These are phyloP conservation scores for Pseudofabraea citricarpa DNA, from an alignment of 2,329 filamentous ascomycete genomes.

Conservation along the genomic window DNA sequence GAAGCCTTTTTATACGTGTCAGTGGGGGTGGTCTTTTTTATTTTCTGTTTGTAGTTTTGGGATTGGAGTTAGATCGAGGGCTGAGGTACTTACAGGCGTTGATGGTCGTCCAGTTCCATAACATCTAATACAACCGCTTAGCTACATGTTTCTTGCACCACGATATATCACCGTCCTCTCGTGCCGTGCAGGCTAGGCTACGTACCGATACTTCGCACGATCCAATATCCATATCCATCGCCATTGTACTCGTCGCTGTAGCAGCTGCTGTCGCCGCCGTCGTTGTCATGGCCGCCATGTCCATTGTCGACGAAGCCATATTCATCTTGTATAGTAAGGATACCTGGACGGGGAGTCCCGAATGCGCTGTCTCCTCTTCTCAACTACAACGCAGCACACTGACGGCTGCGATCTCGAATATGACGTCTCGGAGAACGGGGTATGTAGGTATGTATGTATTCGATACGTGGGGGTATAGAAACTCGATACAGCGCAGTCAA, in stretches of 20 bases:
- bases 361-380: too few species aligned
- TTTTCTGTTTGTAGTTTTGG: neutral
- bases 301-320: slow-evolving; percentile 15
- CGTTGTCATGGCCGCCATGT: slow-evolving; percentile 6
- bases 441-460: too few species aligned
- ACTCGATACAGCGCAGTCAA: too few species aligned
- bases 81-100: slow-evolving; percentile 53
- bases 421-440: too few species aligned
- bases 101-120: slow-evolving; percentile 75
- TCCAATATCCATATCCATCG: slow-evolving; percentile 13
- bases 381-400: too few species aligned
- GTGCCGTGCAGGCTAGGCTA: neutral
- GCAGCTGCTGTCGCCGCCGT: slow-evolving; percentile 4
- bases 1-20: slow-evolving; percentile 40
- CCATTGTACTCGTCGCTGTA: slow-evolving; percentile 7
- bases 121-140: slow-evolving; percentile 49
- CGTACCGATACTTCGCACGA: slow-evolving; percentile 14
- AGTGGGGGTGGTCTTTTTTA: neutral
- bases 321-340: too few species aligned
- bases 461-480: too few species aligned
- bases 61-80: neutral
- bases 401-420: too few species aligned
- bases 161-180: neutral
- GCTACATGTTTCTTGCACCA: neutral
- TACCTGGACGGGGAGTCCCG: too few species aligned